Base-by-base conservation (phyloP, 176 grass and related monocot species). In the Saccharum officinarum region DNA sequence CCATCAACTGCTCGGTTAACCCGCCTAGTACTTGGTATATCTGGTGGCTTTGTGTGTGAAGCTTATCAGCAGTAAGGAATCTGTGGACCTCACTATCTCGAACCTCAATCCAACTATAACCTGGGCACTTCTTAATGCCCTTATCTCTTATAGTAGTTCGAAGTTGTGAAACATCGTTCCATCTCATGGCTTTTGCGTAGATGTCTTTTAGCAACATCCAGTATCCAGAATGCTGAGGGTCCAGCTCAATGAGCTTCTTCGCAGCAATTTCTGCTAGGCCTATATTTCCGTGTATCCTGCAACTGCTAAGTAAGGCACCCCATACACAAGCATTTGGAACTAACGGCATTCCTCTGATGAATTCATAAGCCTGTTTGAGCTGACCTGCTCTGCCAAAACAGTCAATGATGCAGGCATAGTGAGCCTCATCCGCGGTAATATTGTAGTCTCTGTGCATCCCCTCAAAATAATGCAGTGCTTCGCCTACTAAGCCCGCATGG, bases 381-480 rank as follows among this genome's bases (percentile, higher is more conserved):
- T 87, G 86, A 25, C 87, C 91, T 42, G 87, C 87, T 83, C 86
- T 89, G 20, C 87, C 83, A 71, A 92, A 84, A 77, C 76, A 77
- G 80, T 92, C 91, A 41, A 92, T 80, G 25, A 92, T 88, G 50
- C 91, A 92, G 64, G 83, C 67, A 77, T 84, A 92, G 46, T 89
- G 91, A 81, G 71, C 74, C 62, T 84, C 76, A 72, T 89, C 84
- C 40, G 91, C 47, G 15, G 73, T 47, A 84, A 92, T 80, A 17
- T 81, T 84, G 50, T 92, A 80, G 42, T 80, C 17, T 18, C 49
- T 71, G 7, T 31, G 79, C 87, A 89, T 92, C 50, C 12, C 79
- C n/a, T 87, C 57, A 12, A 92, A 92, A 73, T 86, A 89, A 70
- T 54, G 85, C n/a, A 89, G 84, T 37, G 77, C 84, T 52, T 89